Evolutionary conservation across 495 filamentous ascomycete genomes (phyloP).

Genomic region (Aspergillus bridgeri): DNA sequence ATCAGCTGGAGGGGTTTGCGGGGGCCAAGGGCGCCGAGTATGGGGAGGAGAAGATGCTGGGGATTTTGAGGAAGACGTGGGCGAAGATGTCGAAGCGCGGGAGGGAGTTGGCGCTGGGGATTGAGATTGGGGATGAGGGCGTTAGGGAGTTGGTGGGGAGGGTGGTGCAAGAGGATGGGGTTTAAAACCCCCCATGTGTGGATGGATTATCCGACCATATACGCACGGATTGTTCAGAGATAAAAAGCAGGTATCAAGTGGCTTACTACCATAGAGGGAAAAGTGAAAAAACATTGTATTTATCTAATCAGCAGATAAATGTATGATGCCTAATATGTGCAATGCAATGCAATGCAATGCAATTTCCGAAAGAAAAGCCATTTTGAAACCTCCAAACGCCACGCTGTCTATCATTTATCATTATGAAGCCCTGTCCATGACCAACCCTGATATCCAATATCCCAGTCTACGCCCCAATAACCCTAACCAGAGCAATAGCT

Average conservation of each 20-base stretch:
- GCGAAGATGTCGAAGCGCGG: conserved; percentile 71
- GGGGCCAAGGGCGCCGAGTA: conserved; percentile 55
- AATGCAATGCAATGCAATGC: background rate
- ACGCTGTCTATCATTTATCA: conserved; percentile 1
- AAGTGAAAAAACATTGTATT: too few relatives aligned
- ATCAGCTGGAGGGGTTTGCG: conserved; percentile 77
- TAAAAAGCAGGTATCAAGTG: too few relatives aligned
- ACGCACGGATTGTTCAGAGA: too few relatives aligned
- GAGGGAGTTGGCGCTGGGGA: conserved; percentile 62
- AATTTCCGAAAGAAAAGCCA: background rate
- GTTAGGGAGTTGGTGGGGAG: conserved; percentile 55
- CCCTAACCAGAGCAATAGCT: conserved; percentile 57
- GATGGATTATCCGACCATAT: too few relatives aligned
- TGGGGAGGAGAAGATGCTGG: conserved; percentile 72
- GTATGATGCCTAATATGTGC: too few relatives aligned
- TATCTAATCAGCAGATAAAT: background rate
- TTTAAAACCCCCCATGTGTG: too few relatives aligned
- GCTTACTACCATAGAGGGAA: too few relatives aligned
- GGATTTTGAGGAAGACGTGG: conserved; percentile 79
- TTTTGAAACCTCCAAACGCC: conserved; percentile 8
- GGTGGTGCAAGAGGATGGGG: conserved; percentile 50
- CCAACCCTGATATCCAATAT: too few relatives aligned
- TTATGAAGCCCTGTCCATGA: background rate
- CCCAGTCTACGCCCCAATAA: conserved; percentile 27
- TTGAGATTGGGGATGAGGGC: conserved; percentile 57